phyloP scores from a whole-genome alignment of 2,329 filamentous ascomycete genomes.

The Stagonosporopsis tanaceti region DNA sequence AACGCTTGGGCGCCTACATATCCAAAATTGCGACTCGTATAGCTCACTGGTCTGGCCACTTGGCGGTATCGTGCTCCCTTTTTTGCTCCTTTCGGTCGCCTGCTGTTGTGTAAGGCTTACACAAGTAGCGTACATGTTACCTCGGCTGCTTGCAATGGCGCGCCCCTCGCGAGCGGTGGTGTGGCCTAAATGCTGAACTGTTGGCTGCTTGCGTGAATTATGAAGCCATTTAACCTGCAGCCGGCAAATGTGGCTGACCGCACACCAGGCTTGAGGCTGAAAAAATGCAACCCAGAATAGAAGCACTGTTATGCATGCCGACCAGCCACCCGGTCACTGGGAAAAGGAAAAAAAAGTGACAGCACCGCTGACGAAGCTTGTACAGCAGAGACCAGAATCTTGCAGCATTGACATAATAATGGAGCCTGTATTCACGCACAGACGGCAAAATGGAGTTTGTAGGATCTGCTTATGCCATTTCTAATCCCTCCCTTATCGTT shows the following conservation, averaged over 20 bases:
- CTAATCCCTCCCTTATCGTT: background rate
- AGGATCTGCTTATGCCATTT: background rate
- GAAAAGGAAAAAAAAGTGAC: background rate
- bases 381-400: background rate
- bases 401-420: background rate
- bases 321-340: conserved; percentile 10
- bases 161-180: conserved; percentile 1
- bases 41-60: conserved; percentile 6
- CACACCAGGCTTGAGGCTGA: background rate
- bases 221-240: conserved; percentile 1
- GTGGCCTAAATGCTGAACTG: background rate
- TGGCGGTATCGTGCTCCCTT: conserved; percentile 14
- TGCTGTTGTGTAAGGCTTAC: conserved; percentile 18
- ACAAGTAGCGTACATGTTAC: conserved; percentile 1
- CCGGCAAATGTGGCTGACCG: conserved; percentile 8
- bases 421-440: background rate
- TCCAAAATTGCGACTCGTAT: conserved; percentile 15
- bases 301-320: background rate
- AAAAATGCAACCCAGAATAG: conserved; percentile 1
- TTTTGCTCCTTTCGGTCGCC: conserved; percentile 5
- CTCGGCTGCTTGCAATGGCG: background rate
- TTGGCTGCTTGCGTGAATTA: background rate
- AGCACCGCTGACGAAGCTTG: background rate
- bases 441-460: background rate
- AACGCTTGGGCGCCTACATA: conserved; percentile 5